A percentile compares a stretch with the other conserved stretches of the same genome.
phyloP scores from a whole-genome alignment of 345 rosid genomes.

The Dipteronia dyeriana region DNA sequence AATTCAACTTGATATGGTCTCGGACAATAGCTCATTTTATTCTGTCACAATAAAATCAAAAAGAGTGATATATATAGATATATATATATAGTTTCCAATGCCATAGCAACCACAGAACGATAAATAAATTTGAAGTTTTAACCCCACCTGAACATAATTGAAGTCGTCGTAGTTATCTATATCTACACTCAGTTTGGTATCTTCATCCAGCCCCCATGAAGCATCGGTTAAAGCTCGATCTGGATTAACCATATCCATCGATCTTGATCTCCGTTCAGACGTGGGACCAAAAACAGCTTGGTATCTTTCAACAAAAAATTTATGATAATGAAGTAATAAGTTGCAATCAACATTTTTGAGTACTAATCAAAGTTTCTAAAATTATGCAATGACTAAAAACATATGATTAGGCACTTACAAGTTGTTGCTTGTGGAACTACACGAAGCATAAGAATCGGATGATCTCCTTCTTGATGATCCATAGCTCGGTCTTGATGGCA shows the following conservation, averaged over 20 bases:
- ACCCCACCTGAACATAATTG: conserved; percentile 45
- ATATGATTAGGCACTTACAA: conserved; percentile 39
- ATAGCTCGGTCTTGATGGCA: conserved; percentile 38
- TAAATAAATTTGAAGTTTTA: background rate
- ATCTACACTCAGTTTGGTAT: conserved; percentile 1
- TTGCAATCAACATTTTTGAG: background rate
- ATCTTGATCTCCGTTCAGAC: conserved; percentile 31
- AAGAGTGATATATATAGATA: background rate
- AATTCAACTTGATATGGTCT: conserved; percentile 29
- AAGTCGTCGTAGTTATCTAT: conserved; percentile 33
- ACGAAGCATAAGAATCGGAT: conserved; percentile 47
- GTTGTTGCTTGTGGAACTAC: conserved; percentile 35
- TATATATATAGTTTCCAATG: conserved; percentile 7
- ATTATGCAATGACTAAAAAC: background rate
- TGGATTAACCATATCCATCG: conserved; percentile 25
- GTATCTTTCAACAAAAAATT: conserved; percentile 32
- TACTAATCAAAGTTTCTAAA: background rate
- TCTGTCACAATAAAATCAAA: conserved; percentile 30
- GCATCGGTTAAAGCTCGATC: conserved; percentile 29
- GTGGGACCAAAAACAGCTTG: conserved; percentile 46
- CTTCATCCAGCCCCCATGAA: conserved; percentile 24
- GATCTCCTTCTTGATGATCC: conserved; percentile 46
- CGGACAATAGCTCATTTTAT: conserved; percentile 22
- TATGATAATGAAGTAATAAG: conserved; percentile 8
- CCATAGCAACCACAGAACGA: background rate